Base-by-base conservation (phyloP, 1,284 basidiomycete species). In the Rhodotorula mucilaginosa region DNA sequence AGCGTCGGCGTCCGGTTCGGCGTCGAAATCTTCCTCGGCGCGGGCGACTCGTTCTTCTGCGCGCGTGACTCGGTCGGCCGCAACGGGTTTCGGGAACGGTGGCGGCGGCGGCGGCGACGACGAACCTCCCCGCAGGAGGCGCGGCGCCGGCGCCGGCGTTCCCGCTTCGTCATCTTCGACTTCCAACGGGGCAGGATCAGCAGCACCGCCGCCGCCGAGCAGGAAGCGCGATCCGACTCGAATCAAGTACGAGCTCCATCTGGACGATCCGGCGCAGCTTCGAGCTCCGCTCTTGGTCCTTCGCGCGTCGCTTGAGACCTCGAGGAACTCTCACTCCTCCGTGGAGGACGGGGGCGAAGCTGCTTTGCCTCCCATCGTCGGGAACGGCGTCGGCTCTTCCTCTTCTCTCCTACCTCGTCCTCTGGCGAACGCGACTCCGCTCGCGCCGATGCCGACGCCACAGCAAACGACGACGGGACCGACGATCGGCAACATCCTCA, bases 261-360 rank as follows among this genome's bases (percentile, higher is more conserved):
- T 59, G n/a, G 69, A 69, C 61, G 66, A 75, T 19, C 68, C 69
- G 6, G 29, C 62, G 2, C 47, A 63, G 44, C 59, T 69, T 8
- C 57, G 51, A 16, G 48, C 65, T 8, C 72, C 74, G 19, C 60
- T 73, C 3, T 49, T 68, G 47, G 49, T 48, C 8, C 72, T 75
- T 31, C 34, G 58, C 8, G 71, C 71, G 1, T 73, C 71, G 0
- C 58, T 74, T 7, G 68, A 71, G 13, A 26, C 23, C 16, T 26
- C 23, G 12, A 26, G 62, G 1, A 23, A 46, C 10, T 44, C 12
- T 12, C 39, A 13, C 39, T 44, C 39, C 39, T 39, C 39, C 39
- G 39, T 7, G 39, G 8, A 39, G 39, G 39, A 39, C 39, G 39
- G 10, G 39, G 39, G 39, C 39, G 39, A 44, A 44, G 39, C 10